A percentile compares a stretch with the other conserved stretches of the same genome.
Evolutionary conservation across 345 rosid genomes (phyloP).

Genomic region (Hibiscus syriacus): DNA sequence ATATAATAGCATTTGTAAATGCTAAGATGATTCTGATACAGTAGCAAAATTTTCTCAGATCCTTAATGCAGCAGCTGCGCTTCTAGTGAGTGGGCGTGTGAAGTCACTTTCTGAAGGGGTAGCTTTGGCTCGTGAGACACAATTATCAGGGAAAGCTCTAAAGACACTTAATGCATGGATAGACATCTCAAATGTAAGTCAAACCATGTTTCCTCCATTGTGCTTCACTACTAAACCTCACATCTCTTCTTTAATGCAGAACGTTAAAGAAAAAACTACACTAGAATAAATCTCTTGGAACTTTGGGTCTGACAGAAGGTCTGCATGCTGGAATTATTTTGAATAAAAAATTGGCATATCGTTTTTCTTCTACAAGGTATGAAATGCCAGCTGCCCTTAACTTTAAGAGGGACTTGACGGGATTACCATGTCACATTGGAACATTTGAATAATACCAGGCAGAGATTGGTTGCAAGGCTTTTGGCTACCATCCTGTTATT

Average conservation of each 20-base stretch:
- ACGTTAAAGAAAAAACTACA: too few species aligned
- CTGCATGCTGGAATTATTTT: too few species aligned
- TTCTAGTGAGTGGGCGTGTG: conserved; percentile 52
- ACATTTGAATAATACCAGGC: too few species aligned
- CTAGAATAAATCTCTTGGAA: background rate
- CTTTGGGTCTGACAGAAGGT: background rate
- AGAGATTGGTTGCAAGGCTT: too few species aligned
- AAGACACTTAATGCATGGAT: conserved; percentile 70
- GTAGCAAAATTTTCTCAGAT: conserved; percentile 29
- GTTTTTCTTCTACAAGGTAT: too few species aligned
- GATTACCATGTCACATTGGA: too few species aligned
- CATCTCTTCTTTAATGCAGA: conserved; percentile 15
- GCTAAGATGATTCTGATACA: background rate
- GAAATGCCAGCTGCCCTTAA: too few species aligned
- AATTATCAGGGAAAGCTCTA: conserved; percentile 65
- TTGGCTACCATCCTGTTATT: too few species aligned
- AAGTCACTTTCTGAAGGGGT: conserved; percentile 66
- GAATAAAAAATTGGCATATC: background rate
- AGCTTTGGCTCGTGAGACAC: conserved; percentile 63
- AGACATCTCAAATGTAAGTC: conserved; percentile 43
- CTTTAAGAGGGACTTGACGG: too few species aligned
- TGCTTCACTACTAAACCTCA: background rate
- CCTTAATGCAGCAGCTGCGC: conserved; percentile 91
- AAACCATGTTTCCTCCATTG: background rate
- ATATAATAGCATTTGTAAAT: too few species aligned